Percentiles rank a stretch among this genome's conserved stretches.
Conservation (phyloP, 139 green algal genomes). For the Chlamydomonas schloesseri region DNA sequence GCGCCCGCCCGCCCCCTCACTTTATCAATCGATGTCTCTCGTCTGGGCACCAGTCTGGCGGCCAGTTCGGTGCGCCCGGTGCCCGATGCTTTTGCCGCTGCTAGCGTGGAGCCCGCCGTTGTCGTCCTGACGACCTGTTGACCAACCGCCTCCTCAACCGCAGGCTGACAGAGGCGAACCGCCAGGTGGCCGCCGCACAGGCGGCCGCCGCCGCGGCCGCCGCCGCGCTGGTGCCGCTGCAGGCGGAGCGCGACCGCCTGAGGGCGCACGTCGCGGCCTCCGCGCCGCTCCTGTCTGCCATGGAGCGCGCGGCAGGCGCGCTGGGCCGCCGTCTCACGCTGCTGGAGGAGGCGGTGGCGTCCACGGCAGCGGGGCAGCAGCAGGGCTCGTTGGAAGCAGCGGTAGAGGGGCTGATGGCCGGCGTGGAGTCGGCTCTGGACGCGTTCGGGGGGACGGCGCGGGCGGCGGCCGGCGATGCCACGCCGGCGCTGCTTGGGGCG, state of each 20-base stretch:
- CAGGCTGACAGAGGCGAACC: constrained; percentile 14
- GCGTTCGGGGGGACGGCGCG: not conserved
- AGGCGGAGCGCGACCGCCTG: constrained; percentile 19
- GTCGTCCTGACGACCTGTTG: no score
- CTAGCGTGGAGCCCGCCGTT: no score
- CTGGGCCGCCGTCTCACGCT: not conserved
- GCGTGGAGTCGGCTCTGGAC: constrained; percentile 7
- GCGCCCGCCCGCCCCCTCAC: no score
- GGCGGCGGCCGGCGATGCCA: constrained; percentile 17
- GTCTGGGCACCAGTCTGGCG: no score
- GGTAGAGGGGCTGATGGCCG: constrained; percentile 1
- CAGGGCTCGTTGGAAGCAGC: constrained; percentile 9
- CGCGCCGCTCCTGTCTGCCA: constrained; percentile 1
- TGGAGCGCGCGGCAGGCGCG: not conserved
- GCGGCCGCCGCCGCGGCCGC: not conserved
- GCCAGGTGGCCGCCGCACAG: not conserved
- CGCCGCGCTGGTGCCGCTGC: not conserved
- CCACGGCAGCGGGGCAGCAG: not conserved
- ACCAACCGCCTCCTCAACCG: no score
- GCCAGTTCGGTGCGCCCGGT: no score
- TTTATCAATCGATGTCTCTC: no score
- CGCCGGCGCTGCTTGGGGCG: not conserved
- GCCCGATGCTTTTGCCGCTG: no score
- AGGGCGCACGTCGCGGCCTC: not conserved
- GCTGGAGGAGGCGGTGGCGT: not conserved